phyloP scores from a whole-genome alignment of 129 eudicot genomes.

The Flaveria bidentis region DNA sequence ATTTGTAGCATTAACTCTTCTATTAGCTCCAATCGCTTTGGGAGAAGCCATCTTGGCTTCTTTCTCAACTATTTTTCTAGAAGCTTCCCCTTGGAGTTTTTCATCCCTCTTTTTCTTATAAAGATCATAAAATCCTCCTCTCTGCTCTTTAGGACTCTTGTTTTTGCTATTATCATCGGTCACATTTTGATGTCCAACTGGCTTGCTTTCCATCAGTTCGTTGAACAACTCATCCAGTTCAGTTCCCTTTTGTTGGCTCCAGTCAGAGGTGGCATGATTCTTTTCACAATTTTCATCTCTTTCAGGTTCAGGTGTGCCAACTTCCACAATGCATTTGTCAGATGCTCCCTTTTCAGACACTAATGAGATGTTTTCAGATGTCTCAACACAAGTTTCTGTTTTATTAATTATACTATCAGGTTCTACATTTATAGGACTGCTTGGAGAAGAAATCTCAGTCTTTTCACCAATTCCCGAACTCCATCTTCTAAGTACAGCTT shows the following conservation, averaged over 20 bases:
- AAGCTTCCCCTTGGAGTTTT: constrained; percentile 55
- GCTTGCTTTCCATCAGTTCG: constrained; percentile 71
- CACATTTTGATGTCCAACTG: constrained; percentile 38
- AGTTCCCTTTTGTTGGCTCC: constrained; percentile 77
- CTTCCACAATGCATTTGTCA: constrained; percentile 36
- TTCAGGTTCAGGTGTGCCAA: constrained; percentile 33
- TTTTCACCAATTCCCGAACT: constrained; percentile 65
- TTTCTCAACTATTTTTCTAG: constrained; percentile 58
- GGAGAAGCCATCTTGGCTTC: constrained; percentile 50
- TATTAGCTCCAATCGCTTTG: constrained; percentile 42
- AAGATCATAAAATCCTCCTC: constrained; percentile 58
- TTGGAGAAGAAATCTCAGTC: constrained; percentile 38
- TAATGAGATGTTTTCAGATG: constrained; percentile 29
- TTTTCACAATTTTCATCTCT: constrained; percentile 45
- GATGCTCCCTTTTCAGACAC: constrained; percentile 35
- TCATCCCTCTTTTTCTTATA: constrained; percentile 76
- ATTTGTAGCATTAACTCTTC: constrained; percentile 37
- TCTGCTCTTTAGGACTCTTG: constrained; percentile 47
- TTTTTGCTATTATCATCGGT: constrained; percentile 39
- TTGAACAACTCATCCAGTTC: constrained; percentile 66
- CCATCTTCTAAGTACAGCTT: constrained; percentile 86
- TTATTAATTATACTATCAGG: constrained; percentile 24
- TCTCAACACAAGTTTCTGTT: constrained; percentile 34
- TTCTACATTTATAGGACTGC: constrained; percentile 34
- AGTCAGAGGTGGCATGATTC: constrained; percentile 51